Evolutionary conservation across 2,329 filamentous ascomycete species (phyloP).

Genomic region (Sporothrix pseudoabietina): DNA sequence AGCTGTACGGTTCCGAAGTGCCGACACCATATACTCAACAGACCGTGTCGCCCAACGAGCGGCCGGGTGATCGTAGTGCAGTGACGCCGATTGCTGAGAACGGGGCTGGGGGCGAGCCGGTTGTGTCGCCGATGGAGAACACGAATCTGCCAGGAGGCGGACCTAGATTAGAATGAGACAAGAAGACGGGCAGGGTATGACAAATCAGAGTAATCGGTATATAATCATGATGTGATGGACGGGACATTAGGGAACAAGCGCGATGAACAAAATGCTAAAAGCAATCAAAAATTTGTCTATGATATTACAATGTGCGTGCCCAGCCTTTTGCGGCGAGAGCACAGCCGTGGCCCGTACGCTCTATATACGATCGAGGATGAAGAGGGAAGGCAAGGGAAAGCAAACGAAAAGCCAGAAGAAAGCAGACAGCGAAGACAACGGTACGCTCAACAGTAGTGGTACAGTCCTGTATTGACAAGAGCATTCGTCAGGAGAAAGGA

Average conservation of each 20-base stretch:
- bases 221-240: neutral
- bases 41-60: neutral
- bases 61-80: neutral
- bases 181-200: neutral
- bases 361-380: slow-evolving; percentile 4
- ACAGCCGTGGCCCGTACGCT: neutral
- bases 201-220: too few relatives aligned
- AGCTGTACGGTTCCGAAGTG: slow-evolving; percentile 49
- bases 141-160: neutral
- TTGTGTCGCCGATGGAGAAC: neutral
- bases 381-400: neutral
- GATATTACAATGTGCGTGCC: slow-evolving; percentile 15
- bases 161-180: slow-evolving; percentile 6
- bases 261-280: neutral
- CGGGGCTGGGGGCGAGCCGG: neutral
- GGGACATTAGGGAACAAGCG: neutral
- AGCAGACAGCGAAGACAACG: neutral
- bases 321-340: neutral
- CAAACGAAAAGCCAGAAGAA: neutral
- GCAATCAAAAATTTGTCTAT: slow-evolving; percentile 8
- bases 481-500: slow-evolving; percentile 14
- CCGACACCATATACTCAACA: slow-evolving; percentile 30
- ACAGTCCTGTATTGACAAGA: slow-evolving; percentile 10
- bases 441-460: slow-evolving; percentile 7
- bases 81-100: neutral